These are phyloP conservation scores for Blastobotrys proliferans DNA, from an alignment of 1,139 yeast genomes.

Conservation along the genomic window DNA sequence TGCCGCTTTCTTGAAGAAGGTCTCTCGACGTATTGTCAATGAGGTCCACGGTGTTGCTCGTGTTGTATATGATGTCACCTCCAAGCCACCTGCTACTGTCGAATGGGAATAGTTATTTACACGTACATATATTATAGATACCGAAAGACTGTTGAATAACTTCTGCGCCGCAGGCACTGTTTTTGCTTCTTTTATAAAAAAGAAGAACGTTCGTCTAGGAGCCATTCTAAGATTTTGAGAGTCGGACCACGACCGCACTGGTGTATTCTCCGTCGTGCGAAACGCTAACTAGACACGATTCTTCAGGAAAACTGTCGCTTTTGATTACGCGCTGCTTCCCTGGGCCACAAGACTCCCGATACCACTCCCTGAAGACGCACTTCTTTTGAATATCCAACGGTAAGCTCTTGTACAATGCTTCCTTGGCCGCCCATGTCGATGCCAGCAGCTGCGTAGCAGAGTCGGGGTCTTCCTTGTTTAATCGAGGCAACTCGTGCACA, in stretches of 20 bases:
- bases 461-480: slow-evolving; percentile 23
- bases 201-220: too few relatives aligned
- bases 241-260: slow-evolving; percentile 32
- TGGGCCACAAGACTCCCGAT: slow-evolving; percentile 30
- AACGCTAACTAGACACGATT: slow-evolving; percentile 51
- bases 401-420: slow-evolving; percentile 65
- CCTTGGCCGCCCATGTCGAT: slow-evolving; percentile 72
- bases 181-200: too few relatives aligned
- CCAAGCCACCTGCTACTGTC: slow-evolving; percentile 99
- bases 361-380: slow-evolving; percentile 64
- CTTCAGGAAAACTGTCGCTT: slow-evolving; percentile 30
- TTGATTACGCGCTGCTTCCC: slow-evolving; percentile 22
- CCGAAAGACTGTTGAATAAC: too few relatives aligned
- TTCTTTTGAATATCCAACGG: slow-evolving; percentile 44
- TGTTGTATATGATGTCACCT: slow-evolving; percentile 96
- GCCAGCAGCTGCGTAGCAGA: slow-evolving; percentile 39
- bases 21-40: slow-evolving; percentile 93
- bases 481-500: slow-evolving; percentile 42
- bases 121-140: background rate
- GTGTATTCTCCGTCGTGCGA: slow-evolving; percentile 63
- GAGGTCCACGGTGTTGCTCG: slow-evolving; percentile 99
- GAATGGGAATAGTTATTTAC: slow-evolving; percentile 78
- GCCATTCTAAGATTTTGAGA: background rate
- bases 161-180: too few relatives aligned
- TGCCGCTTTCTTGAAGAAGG: slow-evolving; percentile 85